These are phyloP conservation scores for Terfezia claveryi DNA, from an alignment of 495 filamentous ascomycete genomes.

Conservation along the genomic window DNA sequence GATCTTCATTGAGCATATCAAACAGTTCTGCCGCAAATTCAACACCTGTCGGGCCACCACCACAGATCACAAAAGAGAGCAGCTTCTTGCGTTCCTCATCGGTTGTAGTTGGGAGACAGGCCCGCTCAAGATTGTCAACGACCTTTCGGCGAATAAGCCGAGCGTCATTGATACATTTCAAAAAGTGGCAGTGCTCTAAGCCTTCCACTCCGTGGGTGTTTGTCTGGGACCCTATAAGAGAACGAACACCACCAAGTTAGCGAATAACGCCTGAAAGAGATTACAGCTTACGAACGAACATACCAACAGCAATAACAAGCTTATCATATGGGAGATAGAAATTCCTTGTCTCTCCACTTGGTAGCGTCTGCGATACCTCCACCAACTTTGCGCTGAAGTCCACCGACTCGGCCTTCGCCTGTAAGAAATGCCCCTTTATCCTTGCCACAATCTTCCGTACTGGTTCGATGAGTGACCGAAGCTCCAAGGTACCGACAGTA, in stretches of 20 bases:
- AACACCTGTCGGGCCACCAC: constrained; percentile 90
- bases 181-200: constrained; percentile 77
- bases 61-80: constrained; percentile 82
- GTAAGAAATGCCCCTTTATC: constrained; percentile 72
- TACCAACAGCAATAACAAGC: constrained; percentile 79
- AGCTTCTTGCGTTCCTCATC: constrained; percentile 76
- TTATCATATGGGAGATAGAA: constrained; percentile 99
- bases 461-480: constrained; percentile 79
- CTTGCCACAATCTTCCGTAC: constrained; percentile 60
- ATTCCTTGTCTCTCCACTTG: constrained; percentile 42
- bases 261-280: neutral
- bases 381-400: constrained; percentile 81
- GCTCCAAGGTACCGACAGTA: constrained; percentile 83
- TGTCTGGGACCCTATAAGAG: constrained; percentile 46
- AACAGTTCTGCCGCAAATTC: constrained; percentile 83
- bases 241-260: neutral
- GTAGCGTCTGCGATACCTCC: constrained; percentile 54
- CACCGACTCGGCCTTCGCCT: constrained; percentile 63
- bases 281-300: neutral
- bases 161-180: constrained; percentile 86
- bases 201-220: constrained; percentile 94
- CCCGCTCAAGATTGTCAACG: constrained; percentile 75
- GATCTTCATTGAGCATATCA: constrained; percentile 89
- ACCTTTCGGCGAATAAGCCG: constrained; percentile 70
- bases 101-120: constrained; percentile 77